These are phyloP conservation scores for Collybia nuda DNA, from an alignment of 768 basidiomycete species.

Conservation along the genomic window DNA sequence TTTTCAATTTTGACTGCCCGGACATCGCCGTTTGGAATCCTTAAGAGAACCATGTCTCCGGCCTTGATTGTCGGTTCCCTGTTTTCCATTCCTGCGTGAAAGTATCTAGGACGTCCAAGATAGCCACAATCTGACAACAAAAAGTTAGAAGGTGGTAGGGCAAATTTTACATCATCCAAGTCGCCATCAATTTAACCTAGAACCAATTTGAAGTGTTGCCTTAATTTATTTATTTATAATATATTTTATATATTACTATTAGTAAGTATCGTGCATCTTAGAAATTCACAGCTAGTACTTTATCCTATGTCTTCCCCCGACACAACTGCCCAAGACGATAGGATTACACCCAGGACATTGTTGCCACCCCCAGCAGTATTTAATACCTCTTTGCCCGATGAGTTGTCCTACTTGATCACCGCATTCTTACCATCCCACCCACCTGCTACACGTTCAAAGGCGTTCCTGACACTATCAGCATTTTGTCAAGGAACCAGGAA, in stretches of 20 bases:
- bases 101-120: not conserved
- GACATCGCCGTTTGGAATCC: constrained; percentile 77
- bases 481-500: constrained; percentile 61
- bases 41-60: constrained; percentile 78
- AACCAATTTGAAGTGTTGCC: no score
- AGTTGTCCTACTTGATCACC: constrained; percentile 49
- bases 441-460: constrained; percentile 56
- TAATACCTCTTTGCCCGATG: constrained; percentile 47
- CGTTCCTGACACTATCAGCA: constrained; percentile 67
- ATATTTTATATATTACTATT: no score
- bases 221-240: no score
- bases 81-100: constrained; percentile 15
- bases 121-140: constrained; percentile 6
- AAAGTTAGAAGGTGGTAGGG: not conserved
- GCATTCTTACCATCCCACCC: constrained; percentile 52
- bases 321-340: not conserved
- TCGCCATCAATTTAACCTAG: not conserved
- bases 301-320: constrained; percentile 4
- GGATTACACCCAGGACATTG: no score
- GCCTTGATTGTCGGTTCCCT: constrained; percentile 45
- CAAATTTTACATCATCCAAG: not conserved
- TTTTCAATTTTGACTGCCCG: constrained; percentile 72
- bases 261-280: no score
- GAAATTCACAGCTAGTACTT: no score
- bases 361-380: constrained; percentile 12